Evolutionary conservation across 495 filamentous ascomycete species (phyloP).

Genomic region (Neurospora hispaniola): DNA sequence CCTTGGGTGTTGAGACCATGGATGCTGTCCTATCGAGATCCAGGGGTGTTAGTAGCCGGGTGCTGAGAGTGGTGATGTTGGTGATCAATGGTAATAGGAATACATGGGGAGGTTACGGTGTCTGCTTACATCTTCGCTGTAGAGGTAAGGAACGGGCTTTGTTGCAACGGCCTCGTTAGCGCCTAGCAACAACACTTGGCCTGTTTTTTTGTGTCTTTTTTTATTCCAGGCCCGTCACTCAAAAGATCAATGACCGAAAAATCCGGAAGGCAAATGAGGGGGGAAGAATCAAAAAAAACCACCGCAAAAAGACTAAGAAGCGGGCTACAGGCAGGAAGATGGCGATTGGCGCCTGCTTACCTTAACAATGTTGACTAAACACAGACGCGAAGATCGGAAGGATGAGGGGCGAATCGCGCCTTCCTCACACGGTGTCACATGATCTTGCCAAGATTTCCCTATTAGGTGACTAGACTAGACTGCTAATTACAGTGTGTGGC

Average conservation of each 20-base stretch:
- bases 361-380: constrained; percentile 1
- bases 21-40: not conserved
- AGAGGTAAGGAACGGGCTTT: not conserved
- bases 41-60: not conserved
- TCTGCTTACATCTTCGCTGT: not conserved
- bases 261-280: not conserved
- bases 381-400: constrained; percentile 2
- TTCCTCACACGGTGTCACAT: not conserved
- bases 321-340: not conserved
- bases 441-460: not conserved
- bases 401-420: not conserved
- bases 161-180: not conserved
- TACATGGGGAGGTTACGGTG: not conserved
- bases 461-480: not conserved
- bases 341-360: not conserved
- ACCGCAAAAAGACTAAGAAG: not conserved
- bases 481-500: not conserved
- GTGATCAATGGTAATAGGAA: not conserved
- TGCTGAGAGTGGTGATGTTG: not conserved
- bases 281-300: not conserved
- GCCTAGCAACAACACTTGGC: not conserved
- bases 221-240: not conserved
- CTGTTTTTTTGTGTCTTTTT: too few relatives aligned
- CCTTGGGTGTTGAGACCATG: constrained; percentile 9
- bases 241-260: not conserved